Base-by-base conservation (phyloP, 78 protist species). In the Protostelium mycophagum region DNA sequence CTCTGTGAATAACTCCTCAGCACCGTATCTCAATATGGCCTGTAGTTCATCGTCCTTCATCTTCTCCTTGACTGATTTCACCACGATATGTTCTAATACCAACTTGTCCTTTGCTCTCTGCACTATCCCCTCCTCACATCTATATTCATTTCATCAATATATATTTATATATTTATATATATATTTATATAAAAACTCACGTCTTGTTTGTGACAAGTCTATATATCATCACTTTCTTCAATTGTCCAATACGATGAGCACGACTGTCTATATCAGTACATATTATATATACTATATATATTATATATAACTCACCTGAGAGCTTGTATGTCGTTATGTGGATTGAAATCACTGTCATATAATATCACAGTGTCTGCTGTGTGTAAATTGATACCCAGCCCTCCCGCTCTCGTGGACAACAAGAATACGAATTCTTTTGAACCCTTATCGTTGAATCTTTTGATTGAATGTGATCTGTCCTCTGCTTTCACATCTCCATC, bases 341-440 rank as follows among this genome's bases (percentile, higher is more conserved):
- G 99, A 91, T 98, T 99, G 93, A 91, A 93, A 89, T 93, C 96
- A 0, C 84, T 63, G 94, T 99, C 99, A 90, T 90, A 99, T 28
- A 99, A 85, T 83, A 99, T 90, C 28, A 98, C 99, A 0, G 97
- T 94, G 88, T 98, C 99, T 0, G 99, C 99, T 0, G 98, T 87
- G 28, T 95, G 96, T 1, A 98, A 87, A 86, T 99, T 99, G 94
- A 99, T 95, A 34, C 99, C 99, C 0, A 98, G 96, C 38, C 99
- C 99, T 84, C 99, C 99, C 0, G 99, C 99, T 29, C 99, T 91
- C 0, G 99, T 99, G 36, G 97, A 92, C 34, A 99, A 90, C n/a
- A 98, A 93, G 91, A 98, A 99, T 28, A 93, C 90, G 83, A 93
- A 91, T 83, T 87, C 86, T 1, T 93, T 91, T 0, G 92, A 86